Evolutionary conservation across 257 asterid genomes (phyloP).

Genomic region (Linderniella brevidens): DNA sequence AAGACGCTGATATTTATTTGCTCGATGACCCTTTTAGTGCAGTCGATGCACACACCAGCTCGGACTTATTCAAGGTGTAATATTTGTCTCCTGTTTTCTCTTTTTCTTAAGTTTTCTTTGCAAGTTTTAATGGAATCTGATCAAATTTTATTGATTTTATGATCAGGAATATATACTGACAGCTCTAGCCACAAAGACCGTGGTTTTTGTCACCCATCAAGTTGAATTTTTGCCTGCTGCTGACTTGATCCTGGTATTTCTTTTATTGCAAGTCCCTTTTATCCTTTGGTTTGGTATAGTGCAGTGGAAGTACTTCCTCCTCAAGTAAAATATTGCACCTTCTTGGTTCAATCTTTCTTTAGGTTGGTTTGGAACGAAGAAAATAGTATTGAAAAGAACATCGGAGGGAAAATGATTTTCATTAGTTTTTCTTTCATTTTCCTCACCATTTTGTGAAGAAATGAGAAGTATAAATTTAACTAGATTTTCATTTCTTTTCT

Average conservation of each 20-base stretch:
- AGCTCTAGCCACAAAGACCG: conserved; percentile 72
- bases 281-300: not conserved
- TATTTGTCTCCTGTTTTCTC: not conserved
- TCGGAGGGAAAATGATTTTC: too few relatives aligned
- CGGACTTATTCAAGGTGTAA: conserved; percentile 75
- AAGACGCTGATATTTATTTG: conserved; percentile 88
- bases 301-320: too few relatives aligned
- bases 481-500: too few relatives aligned
- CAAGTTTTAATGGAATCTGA: conserved; percentile 8
- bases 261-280: conserved; percentile 4
- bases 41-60: conserved; percentile 96
- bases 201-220: conserved; percentile 90
- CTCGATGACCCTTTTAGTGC: conserved; percentile 99
- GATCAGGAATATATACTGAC: conserved; percentile 87
- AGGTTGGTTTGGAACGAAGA: too few relatives aligned
- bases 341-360: too few relatives aligned
- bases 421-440: too few relatives aligned
- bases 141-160: conserved; percentile 16
- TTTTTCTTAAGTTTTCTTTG: conserved; percentile 1
- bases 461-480: too few relatives aligned
- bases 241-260: conserved; percentile 82
- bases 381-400: too few relatives aligned
- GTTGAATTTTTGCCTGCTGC: conserved; percentile 93
- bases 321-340: too few relatives aligned
- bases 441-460: too few relatives aligned